A percentile compares a stretch with the other conserved stretches of the same genome.
Conservation (phyloP, 768 basidiomycete species). For the Boletus pseudo-olivaceus region DNA sequence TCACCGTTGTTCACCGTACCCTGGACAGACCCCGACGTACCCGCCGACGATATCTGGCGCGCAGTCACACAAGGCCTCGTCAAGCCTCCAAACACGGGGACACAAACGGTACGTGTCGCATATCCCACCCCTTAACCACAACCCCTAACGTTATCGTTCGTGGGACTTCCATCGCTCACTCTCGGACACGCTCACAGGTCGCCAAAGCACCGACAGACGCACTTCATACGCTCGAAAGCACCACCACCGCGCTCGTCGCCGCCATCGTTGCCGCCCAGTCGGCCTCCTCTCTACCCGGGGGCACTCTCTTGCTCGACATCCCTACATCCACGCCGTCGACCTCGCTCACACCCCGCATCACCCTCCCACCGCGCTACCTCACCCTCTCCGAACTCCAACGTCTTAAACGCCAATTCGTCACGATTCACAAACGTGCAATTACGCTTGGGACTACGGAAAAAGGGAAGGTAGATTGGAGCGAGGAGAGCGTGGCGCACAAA, state of each 20-base stretch:
- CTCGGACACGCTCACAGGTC: conserved; percentile 41
- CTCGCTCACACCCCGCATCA: conserved; percentile 44
- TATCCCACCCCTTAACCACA: neutral
- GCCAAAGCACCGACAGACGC: conserved; percentile 86
- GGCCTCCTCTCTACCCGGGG: conserved; percentile 45
- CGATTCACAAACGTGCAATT: conserved; percentile 85
- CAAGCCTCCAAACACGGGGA: conserved; percentile 87
- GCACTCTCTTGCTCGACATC: conserved; percentile 28
- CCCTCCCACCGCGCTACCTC: conserved; percentile 64
- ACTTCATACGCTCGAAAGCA: conserved; percentile 79
- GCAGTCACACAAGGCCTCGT: conserved; percentile 74
- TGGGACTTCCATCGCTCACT: neutral
- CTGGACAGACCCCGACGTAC: conserved; percentile 66
- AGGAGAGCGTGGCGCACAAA: conserved; percentile 63
- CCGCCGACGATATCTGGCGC: conserved; percentile 72
- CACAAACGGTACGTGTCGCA: conserved; percentile 53
- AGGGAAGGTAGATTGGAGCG: conserved; percentile 73
- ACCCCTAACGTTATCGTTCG: neutral
- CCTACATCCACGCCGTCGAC: conserved; percentile 40
- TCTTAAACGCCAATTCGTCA: conserved; percentile 87
- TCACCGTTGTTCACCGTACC: conserved; percentile 86
- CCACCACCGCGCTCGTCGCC: conserved; percentile 66
- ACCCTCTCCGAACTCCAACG: conserved; percentile 88
- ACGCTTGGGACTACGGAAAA: conserved; percentile 78
- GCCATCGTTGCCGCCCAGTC: conserved; percentile 65